A percentile compares a stretch with the other conserved stretches of the same genome.
These are phyloP conservation scores for Fusarium foetens DNA, from an alignment of 2,329 filamentous ascomycete species.

Conservation along the genomic window DNA sequence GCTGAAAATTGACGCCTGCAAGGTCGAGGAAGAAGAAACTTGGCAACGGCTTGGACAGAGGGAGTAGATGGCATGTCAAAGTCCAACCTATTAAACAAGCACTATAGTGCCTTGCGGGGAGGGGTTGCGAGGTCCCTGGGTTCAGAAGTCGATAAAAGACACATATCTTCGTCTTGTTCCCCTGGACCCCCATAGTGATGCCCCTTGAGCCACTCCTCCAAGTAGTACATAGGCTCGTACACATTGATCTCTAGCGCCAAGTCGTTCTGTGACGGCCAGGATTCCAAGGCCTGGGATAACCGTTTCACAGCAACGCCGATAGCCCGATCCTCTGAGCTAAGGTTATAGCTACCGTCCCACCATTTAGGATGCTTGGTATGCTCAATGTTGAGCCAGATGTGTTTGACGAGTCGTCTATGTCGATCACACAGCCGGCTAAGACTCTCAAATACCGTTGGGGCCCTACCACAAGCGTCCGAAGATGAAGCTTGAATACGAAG, in stretches of 20 bases:
- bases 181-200: neutral
- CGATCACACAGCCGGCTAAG: accelerated
- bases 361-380: too few species aligned
- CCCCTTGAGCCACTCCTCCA: neutral
- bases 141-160: neutral
- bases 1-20: neutral
- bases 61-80: neutral
- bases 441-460: neutral
- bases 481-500: neutral
- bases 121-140: too few species aligned
- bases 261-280: neutral
- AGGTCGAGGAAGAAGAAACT: neutral
- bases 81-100: too few species aligned
- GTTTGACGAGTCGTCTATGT: neutral
- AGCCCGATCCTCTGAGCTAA: too few species aligned
- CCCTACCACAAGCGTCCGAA: accelerated
- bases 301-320: accelerated
- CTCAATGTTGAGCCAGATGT: neutral
- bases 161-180: neutral
- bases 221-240: neutral
- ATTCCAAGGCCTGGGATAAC: neutral
- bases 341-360: too few species aligned
- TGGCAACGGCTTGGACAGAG: neutral
- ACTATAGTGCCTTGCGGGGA: too few species aligned
- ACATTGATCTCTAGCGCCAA: neutral